A percentile compares a stretch with the other conserved stretches of the same genome.
Conservation (phyloP, 78 protist species). For the Dictyostelium firmibasis region DNA sequence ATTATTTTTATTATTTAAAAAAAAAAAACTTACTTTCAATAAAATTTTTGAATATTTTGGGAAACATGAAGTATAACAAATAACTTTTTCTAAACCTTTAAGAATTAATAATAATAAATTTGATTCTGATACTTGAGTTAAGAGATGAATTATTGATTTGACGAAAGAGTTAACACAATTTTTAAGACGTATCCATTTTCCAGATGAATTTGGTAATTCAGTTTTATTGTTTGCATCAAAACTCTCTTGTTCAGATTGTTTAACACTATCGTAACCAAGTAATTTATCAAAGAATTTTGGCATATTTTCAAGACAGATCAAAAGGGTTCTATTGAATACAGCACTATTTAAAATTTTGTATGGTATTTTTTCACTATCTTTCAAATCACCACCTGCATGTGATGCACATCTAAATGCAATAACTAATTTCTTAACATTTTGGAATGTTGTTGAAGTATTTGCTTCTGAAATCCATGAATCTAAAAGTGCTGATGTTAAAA, state of each 20-base stretch:
- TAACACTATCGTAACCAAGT: conserved; percentile 11
- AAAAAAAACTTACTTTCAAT: conserved; percentile 1
- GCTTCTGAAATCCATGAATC: conserved; percentile 32
- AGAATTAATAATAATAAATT: conserved; percentile 9
- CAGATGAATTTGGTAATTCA: conserved; percentile 9
- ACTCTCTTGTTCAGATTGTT: not conserved
- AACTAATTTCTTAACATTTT: conserved; percentile 43
- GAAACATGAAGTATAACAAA: conserved; percentile 42
- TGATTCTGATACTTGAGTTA: conserved; percentile 33
- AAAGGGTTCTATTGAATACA: conserved; percentile 46
- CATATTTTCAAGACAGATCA: conserved; percentile 31
- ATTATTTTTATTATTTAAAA: not conserved
- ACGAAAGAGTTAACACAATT: conserved; percentile 6
- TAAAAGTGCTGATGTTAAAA: conserved; percentile 44
- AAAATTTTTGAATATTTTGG: conserved; percentile 2
- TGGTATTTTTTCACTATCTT: not conserved
- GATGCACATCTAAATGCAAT: conserved; percentile 81
- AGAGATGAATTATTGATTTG: conserved; percentile 20
- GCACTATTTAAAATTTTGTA: conserved; percentile 26
- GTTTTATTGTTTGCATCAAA: not conserved
- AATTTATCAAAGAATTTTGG: conserved; percentile 24
- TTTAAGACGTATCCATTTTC: not conserved
- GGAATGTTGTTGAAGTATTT: not conserved
- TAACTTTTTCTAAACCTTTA: conserved; percentile 54
- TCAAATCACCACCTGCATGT: conserved; percentile 40